Conservation (phyloP, 176 grass and related monocot genomes). For the Hsuehochloa calcarea region DNA sequence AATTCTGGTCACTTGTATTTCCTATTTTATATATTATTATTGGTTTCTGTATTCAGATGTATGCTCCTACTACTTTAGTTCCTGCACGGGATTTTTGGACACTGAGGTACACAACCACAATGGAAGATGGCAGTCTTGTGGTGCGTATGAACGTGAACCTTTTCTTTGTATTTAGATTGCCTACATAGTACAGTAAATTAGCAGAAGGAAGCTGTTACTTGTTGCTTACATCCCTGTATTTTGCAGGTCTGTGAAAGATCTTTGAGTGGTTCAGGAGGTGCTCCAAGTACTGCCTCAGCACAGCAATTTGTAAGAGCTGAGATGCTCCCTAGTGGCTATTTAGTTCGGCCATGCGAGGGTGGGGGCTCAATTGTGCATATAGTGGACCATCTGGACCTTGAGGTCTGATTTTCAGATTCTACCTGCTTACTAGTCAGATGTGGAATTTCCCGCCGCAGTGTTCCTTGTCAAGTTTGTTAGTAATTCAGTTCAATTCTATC, state of each 20-base stretch:
- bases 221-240: slow-evolving; percentile 30
- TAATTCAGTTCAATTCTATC: slow-evolving; percentile 21
- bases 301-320: slow-evolving; percentile 97
- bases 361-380: slow-evolving; percentile 95
- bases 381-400: slow-evolving; percentile 95
- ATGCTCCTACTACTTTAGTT: slow-evolving; percentile 96
- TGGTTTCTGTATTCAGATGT: slow-evolving; percentile 56
- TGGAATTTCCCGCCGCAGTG: background rate
- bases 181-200: background rate
- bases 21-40: slow-evolving; percentile 16
- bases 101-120: slow-evolving; percentile 77
- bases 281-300: slow-evolving; percentile 55
- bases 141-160: slow-evolving; percentile 41
- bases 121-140: slow-evolving; percentile 91
- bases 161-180: slow-evolving; percentile 16
- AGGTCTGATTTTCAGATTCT: slow-evolving; percentile 49
- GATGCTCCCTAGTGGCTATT: slow-evolving; percentile 94
- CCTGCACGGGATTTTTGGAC: slow-evolving; percentile 97
- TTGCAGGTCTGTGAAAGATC: slow-evolving; percentile 93
- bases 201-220: background rate
- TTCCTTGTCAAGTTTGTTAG: background rate
- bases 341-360: slow-evolving; percentile 83
- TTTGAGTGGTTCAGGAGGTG: slow-evolving; percentile 80
- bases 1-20: background rate
- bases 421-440: background rate